Base-by-base conservation (phyloP, 179 eudicot genomes). In the Kewa caespitosa region DNA sequence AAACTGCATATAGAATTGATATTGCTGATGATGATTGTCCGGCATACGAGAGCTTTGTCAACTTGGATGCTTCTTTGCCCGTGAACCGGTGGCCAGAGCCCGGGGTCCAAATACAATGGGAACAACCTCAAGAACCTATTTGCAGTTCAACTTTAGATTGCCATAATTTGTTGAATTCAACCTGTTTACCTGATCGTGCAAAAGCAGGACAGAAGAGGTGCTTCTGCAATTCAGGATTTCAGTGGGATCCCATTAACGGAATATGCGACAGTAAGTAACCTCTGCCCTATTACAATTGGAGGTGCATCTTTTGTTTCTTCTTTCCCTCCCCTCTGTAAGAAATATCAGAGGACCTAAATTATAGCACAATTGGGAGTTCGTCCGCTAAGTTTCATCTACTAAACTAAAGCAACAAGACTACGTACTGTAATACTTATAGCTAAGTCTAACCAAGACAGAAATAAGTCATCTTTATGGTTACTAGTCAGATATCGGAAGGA, bases 41-140 rank as follows among this genome's bases (percentile, higher is more conserved):
- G 42, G 86, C 88, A 2, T 85, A 78, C 39, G 76, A 75, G 62
- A 86, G 93, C 77, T 87, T 84, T 78, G 83, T 87, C 14, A 78
- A 82, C 62, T 76, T 87, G 59, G 77, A 87, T 38, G 28, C 77
- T n/a, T 43, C 78, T 0, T 77, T 78, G 70, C 86, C 86, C 1
- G 80, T 83, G 22, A 38, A 71, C 25, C 81, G 81, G 71, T 89
- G 90, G 93, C 86, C 86, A 30, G 38, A 79, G 17, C 86, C 89
- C 25, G 86, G 85, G 68, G 43, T 87, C 48, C 85, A 88, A 84
- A 79, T 90, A 12, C 78, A 84, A 76, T 90, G 91, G 90, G 74
- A 62, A 20, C 25, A 33, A 28, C 95, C 95, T 50, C 73, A 36
- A 27, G 87, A 83, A 68, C 95, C 90, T 2, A 30, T 46, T 36